Conservation (phyloP, 306 rosid species). For the Inga leiocalycina region DNA sequence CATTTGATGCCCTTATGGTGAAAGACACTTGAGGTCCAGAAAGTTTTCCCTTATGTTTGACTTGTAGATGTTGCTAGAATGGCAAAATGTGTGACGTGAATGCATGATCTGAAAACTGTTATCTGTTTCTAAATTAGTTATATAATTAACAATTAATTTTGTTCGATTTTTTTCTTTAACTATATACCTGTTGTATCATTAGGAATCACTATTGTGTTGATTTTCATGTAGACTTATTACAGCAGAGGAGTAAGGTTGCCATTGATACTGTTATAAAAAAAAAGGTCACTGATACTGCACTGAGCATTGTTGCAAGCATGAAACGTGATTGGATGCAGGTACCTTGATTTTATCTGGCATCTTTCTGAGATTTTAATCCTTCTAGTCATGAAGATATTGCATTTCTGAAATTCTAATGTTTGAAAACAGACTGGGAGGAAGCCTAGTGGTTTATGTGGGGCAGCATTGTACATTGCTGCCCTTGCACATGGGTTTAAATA, state of each 20-base stretch:
- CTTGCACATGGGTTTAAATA: constrained; percentile 70
- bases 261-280: too few species aligned
- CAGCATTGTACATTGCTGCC: constrained; percentile 81
- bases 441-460: constrained; percentile 90
- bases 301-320: constrained; percentile 75
- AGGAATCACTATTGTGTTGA: constrained; percentile 23
- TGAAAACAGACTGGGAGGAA: constrained; percentile 83
- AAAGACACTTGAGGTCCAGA: background rate
- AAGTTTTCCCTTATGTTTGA: background rate
- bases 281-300: constrained; percentile 56
- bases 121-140: background rate
- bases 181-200: background rate
- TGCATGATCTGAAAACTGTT: background rate
- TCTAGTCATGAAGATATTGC: constrained; percentile 13
- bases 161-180: background rate
- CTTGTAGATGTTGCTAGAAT: constrained; percentile 3
- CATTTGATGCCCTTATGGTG: constrained; percentile 14
- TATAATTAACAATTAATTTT: background rate
- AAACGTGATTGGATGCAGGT: constrained; percentile 98
- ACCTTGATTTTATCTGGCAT: constrained; percentile 26
- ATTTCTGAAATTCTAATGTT: constrained; percentile 6
- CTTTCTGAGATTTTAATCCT: background rate
- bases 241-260: constrained; percentile 51
- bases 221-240: constrained; percentile 44
- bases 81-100: background rate